Evolutionary conservation across 805 yeast species (phyloP).

Genomic region (Diddensiella caesifluorescens): DNA sequence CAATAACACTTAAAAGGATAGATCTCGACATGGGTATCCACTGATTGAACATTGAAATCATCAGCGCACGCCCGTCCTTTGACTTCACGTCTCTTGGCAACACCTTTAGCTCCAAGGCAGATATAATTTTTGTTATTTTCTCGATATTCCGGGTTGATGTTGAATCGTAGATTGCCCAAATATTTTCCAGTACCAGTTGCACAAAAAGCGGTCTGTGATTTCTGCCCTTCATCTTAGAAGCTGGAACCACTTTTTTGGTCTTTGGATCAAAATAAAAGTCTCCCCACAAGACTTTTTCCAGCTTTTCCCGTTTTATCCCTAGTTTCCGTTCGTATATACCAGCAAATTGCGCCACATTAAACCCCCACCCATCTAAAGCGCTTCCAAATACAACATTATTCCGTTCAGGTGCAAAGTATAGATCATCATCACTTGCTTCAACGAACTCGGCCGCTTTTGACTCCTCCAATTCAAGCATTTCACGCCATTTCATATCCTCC

Average conservation of each 20-base stretch:
- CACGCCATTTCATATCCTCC: constrained; percentile 57
- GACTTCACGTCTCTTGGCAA: constrained; percentile 72
- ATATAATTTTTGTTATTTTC: constrained; percentile 67
- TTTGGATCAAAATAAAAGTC: constrained; percentile 87
- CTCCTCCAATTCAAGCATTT: constrained; percentile 41
- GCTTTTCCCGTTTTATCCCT: constrained; percentile 73
- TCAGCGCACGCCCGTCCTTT: constrained; percentile 61
- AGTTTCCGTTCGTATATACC: constrained; percentile 77
- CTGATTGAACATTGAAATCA: constrained; percentile 71
- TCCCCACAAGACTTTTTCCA: constrained; percentile 93
- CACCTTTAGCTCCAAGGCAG: constrained; percentile 61
- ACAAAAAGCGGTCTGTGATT: constrained; percentile 78
- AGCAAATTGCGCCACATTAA: constrained; percentile 82
- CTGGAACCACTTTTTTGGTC: constrained; percentile 70
- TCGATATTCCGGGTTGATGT: constrained; percentile 63
- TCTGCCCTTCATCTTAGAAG: constrained; percentile 48
- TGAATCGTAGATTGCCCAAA: constrained; percentile 85
- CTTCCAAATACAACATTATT: constrained; percentile 87
- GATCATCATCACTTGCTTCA: constrained; percentile 72
- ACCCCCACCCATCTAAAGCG: constrained; percentile 98
- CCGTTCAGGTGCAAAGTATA: constrained; percentile 81
- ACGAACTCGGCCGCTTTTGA: constrained; percentile 47
- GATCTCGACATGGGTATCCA: constrained; percentile 94
- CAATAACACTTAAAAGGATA: constrained; percentile 75
- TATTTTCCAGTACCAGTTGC: constrained; percentile 75